Conservation (phyloP, 2,329 filamentous ascomycete genomes). For the Fusarium buxicola region DNA sequence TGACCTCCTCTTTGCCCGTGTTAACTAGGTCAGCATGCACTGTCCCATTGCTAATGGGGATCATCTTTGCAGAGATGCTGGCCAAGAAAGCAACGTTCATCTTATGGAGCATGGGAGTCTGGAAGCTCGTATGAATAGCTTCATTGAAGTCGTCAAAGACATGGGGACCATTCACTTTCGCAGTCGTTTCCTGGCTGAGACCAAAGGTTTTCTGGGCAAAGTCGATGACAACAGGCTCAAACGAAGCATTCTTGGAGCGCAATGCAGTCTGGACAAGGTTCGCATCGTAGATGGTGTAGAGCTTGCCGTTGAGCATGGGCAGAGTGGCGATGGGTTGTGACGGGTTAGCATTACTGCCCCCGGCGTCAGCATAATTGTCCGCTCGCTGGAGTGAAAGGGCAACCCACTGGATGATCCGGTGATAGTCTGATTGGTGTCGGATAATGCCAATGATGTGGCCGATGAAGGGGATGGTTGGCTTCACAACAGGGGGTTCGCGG, state of each 20-base stretch:
- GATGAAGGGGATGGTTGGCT: slow-evolving; percentile 55
- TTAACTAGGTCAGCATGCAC: slow-evolving; percentile 7
- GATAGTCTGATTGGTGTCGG: slow-evolving; percentile 51
- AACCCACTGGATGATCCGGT: slow-evolving; percentile 53
- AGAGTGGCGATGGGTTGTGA: slow-evolving; percentile 55
- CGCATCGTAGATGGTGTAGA: slow-evolving; percentile 59
- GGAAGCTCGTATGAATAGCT: slow-evolving; percentile 48
- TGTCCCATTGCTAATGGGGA: slow-evolving; percentile 20
- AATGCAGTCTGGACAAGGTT: slow-evolving; percentile 53
- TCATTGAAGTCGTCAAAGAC: slow-evolving; percentile 47
- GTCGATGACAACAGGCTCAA: slow-evolving; percentile 55
- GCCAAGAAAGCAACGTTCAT: slow-evolving; percentile 39
- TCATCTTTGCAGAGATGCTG: slow-evolving; percentile 25
- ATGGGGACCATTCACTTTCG: slow-evolving; percentile 29
- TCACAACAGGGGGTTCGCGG: slow-evolving; percentile 57
- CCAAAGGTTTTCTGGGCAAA: slow-evolving; percentile 54
- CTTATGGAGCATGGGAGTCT: slow-evolving; percentile 50
- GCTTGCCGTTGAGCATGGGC: slow-evolving; percentile 56
- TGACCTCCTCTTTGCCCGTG: slow-evolving; percentile 20
- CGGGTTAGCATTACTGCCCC: slow-evolving; percentile 40
- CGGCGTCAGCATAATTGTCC: neutral
- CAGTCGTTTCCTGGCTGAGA: slow-evolving; percentile 47
- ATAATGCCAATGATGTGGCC: slow-evolving; percentile 60
- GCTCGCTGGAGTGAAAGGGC: neutral
- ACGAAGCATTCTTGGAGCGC: slow-evolving; percentile 55